Conservation (phyloP, 1,139 yeast species). For the Sugiyamaella novakii region DNA sequence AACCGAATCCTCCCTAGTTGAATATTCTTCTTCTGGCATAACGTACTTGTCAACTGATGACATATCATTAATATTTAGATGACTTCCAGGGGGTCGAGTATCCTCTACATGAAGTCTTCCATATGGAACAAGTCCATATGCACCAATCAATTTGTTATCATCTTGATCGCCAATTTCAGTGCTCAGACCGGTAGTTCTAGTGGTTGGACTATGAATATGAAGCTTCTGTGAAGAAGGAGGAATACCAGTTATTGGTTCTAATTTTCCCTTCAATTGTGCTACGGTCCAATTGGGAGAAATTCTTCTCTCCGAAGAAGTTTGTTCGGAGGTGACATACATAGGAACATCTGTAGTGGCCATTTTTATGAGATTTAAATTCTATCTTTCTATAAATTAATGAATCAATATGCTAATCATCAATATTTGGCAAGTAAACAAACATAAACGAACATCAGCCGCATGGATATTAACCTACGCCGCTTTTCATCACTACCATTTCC, state of each 20-base stretch:
- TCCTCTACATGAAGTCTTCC: constrained; percentile 43
- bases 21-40: constrained; percentile 70
- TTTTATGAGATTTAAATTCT: too few relatives aligned
- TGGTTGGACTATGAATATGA: constrained; percentile 50
- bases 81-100: constrained; percentile 42
- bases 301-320: constrained; percentile 71
- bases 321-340: constrained; percentile 62
- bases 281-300: constrained; percentile 67
- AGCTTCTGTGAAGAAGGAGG: constrained; percentile 61
- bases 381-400: not conserved
- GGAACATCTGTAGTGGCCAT: constrained; percentile 40
- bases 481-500: too few relatives aligned
- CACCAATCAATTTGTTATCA: constrained; percentile 31
- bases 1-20: constrained; percentile 60
- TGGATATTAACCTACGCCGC: not conserved
- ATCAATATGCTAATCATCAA: not conserved
- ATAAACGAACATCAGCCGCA: too few relatives aligned
- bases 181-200: constrained; percentile 43
- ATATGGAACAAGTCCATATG: constrained; percentile 34
- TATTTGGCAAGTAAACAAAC: too few relatives aligned
- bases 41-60: constrained; percentile 50
- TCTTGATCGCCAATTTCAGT: constrained; percentile 31
- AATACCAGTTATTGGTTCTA: constrained; percentile 80
- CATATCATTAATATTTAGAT: constrained; percentile 40
- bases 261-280: constrained; percentile 54